Evolutionary conservation across 2,329 filamentous ascomycete species (phyloP), one percentile per base, ranked within the genome.

Genomic region (Pezizomycotina sp.): DNA sequence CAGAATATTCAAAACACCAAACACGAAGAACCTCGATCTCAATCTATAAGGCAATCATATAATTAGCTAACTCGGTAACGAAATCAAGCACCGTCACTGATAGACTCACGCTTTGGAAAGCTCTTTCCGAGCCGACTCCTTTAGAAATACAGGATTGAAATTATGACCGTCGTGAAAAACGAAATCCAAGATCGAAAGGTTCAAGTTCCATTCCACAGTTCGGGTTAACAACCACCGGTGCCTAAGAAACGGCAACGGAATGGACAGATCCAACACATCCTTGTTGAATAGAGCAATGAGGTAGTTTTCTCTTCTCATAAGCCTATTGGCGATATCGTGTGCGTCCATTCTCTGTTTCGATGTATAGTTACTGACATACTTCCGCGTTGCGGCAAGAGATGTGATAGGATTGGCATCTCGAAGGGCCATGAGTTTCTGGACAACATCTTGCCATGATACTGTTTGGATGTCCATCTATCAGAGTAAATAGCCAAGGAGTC

Each of bases 211-310:
- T 53, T 92, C 77, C 43, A 95, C 66, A 1, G 81, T 91, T 49
- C 77, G 75, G 1, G 89, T 93, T 52, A 93, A 86, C 34, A 92
- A 64, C 46, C 86, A 80, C 14, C 77, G 71, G 27, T 74, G 74
- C 24, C 74, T 69, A 2, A 93, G 52, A 46, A 93, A 84, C 0
- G 89, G 89, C 2, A 98, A 58, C 2, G 82, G 81, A 2, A 93
- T 66, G 0, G 79, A 83, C 28, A 95, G 63, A 53, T 98, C 76
- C 26, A 98, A 59, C 23, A 95, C 71, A 43, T 95, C 89, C 57
- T 98, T 95, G 63, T 98, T 98, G 60, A 95, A 82, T 51, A 98
- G 65, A 4, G 89, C 89, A 51, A 98, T 93, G 45, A 93, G 69
- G 51, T 93, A 98, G 53, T 98, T 98, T 46, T 93, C 86, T 53